These are phyloP conservation scores for Geum urbanum DNA, from an alignment of 306 rosid species.

Conservation along the genomic window DNA sequence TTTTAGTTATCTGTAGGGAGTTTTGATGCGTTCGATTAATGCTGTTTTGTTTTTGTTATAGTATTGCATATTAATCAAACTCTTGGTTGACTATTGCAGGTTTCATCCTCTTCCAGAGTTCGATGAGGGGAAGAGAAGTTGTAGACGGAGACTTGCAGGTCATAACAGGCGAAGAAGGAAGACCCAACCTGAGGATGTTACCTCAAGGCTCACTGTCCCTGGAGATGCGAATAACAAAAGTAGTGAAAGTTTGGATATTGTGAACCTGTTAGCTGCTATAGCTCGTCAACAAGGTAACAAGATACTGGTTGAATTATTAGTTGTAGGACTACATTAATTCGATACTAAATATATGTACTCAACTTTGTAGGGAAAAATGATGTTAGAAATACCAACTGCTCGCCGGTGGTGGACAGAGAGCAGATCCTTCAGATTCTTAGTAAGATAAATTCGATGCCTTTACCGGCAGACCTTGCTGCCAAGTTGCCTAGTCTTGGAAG, in stretches of 20 bases:
- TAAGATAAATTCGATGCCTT: slow-evolving; percentile 57
- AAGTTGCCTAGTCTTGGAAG: slow-evolving; percentile 64
- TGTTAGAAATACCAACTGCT: slow-evolving; percentile 44
- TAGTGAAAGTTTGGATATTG: slow-evolving; percentile 52
- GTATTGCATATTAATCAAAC: not conserved
- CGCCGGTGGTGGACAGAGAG: slow-evolving; percentile 56
- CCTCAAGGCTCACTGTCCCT: slow-evolving; percentile 35
- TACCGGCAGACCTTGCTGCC: slow-evolving; percentile 69
- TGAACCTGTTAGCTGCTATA: slow-evolving; percentile 62
- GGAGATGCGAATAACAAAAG: slow-evolving; percentile 36
- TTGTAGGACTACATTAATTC: not conserved
- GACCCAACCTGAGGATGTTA: slow-evolving; percentile 70
- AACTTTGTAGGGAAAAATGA: slow-evolving; percentile 55
- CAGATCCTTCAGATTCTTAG: slow-evolving; percentile 75
- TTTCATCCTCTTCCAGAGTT: slow-evolving; percentile 79
- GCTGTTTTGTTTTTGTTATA: not conserved
- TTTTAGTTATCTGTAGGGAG: not conserved
- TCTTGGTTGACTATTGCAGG: slow-evolving; percentile 29
- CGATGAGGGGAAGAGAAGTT: slow-evolving; percentile 87
- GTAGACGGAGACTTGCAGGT: slow-evolving; percentile 88
- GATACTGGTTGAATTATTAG: not conserved
- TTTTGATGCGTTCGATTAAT: not conserved
- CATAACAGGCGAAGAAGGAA: slow-evolving; percentile 84
- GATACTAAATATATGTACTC: slow-evolving; percentile 19
- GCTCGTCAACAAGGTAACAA: slow-evolving; percentile 65